Conservation (phyloP, 352 stramenopile genomes). For the Globisporangium orthogonon region DNA sequence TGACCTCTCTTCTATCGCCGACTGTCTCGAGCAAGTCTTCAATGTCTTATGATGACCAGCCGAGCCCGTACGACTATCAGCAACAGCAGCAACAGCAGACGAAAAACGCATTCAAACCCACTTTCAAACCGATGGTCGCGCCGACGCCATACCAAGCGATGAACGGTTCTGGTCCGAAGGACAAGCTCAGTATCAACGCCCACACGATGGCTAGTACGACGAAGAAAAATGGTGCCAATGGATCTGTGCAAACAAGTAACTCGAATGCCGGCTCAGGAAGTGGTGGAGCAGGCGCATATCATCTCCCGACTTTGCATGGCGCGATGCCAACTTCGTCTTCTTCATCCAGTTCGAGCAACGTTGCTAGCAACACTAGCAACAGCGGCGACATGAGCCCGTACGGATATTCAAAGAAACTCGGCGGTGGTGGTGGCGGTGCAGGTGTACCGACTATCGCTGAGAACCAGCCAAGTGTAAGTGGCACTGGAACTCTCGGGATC, state of each 20-base stretch:
- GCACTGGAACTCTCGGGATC: conserved; percentile 3
- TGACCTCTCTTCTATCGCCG: conserved; percentile 5
- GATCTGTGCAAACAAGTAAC: background rate
- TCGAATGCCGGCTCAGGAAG: background rate
- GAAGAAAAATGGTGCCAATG: background rate
- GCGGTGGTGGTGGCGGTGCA: background rate
- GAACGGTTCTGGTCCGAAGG: background rate
- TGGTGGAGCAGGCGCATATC: conserved; percentile 4
- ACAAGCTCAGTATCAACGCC: background rate
- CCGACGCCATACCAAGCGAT: background rate
- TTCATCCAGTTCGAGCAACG: background rate
- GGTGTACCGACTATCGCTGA: conserved; percentile 29
- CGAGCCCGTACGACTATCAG: background rate
- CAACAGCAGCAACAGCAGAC: background rate
- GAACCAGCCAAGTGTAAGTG: conserved; percentile 13
- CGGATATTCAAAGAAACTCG: conserved; percentile 15
- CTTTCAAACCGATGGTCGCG: conserved; percentile 21
- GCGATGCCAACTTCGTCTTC: conserved; percentile 4
- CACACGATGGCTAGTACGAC: background rate
- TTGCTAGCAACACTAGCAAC: background rate
- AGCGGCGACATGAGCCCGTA: conserved; percentile 12
- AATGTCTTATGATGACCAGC: conserved; percentile 15
- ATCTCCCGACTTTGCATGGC: conserved; percentile 9
- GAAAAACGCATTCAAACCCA: conserved; percentile 14
- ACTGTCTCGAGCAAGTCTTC: conserved; percentile 7